Evolutionary conservation across 257 asterid genomes (phyloP).

Genomic region (Galeopsis tetrahit): DNA sequence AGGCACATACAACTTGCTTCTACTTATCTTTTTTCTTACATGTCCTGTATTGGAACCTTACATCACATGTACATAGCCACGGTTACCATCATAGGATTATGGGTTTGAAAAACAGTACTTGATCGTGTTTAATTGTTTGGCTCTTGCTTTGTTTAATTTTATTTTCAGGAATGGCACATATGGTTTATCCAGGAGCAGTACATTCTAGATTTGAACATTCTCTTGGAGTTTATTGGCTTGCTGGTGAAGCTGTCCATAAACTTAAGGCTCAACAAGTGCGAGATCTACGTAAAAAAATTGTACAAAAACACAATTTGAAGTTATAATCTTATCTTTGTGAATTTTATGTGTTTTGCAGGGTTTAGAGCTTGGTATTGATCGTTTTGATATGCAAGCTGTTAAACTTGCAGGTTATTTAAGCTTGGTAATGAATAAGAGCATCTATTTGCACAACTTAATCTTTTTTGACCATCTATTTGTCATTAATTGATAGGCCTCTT

Average conservation of each 20-base stretch:
- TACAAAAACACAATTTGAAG: constrained; percentile 16
- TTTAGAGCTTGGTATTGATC: constrained; percentile 83
- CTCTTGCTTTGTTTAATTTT: constrained; percentile 16
- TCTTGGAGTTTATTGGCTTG: constrained; percentile 96
- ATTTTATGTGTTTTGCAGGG: constrained; percentile 57
- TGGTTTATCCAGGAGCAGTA: constrained; percentile 97
- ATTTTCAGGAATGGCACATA: constrained; percentile 72
- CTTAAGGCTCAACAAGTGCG: constrained; percentile 70
- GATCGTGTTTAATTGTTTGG: constrained; percentile 9
- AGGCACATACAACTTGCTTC: neutral
- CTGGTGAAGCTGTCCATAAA: constrained; percentile 79
- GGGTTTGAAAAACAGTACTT: constrained; percentile 37
- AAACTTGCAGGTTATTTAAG: constrained; percentile 78
- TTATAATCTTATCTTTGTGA: neutral
- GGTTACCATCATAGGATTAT: constrained; percentile 33
- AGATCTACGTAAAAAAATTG: constrained; percentile 31
- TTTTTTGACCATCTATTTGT: constrained; percentile 29
- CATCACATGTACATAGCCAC: constrained; percentile 14
- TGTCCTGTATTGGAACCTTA: constrained; percentile 13
- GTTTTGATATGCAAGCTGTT: constrained; percentile 76
- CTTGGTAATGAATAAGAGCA: constrained; percentile 23
- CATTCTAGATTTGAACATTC: constrained; percentile 85
- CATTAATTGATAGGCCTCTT: constrained; percentile 65
- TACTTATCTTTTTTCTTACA: neutral
- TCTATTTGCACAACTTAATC: constrained; percentile 29